Evolutionary conservation across 768 basidiomycete species (phyloP).

Genomic region (Leucocoprinus sp.): DNA sequence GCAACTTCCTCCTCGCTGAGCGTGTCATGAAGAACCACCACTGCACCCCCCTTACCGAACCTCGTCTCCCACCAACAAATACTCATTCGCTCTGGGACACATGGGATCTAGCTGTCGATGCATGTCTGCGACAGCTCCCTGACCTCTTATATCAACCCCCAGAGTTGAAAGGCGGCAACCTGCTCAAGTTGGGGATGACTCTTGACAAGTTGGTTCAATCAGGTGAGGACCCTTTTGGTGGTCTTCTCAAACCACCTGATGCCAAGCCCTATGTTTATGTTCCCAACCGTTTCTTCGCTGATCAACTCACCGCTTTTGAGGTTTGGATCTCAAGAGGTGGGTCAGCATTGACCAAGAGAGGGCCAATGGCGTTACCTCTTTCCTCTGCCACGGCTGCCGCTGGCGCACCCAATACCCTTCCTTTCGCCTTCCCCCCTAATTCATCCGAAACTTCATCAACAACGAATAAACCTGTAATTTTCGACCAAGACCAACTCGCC

Average conservation of each 20-base stretch:
- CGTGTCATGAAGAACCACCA: slow-evolving; percentile 97
- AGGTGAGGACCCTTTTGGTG: slow-evolving; percentile 19
- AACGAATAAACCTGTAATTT: neutral
- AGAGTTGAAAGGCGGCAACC: slow-evolving; percentile 7
- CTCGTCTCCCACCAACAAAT: slow-evolving; percentile 90
- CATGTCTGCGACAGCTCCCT: slow-evolving; percentile 89
- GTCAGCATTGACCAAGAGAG: slow-evolving; percentile 70
- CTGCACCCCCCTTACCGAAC: slow-evolving; percentile 92
- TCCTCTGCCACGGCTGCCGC: neutral
- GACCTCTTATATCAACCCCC: slow-evolving; percentile 42
- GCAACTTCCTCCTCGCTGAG: slow-evolving; percentile 95
- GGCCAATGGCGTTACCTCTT: slow-evolving; percentile 61
- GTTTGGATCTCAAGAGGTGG: slow-evolving; percentile 97
- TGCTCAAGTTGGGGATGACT: slow-evolving; percentile 22
- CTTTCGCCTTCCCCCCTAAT: neutral
- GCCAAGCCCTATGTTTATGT: slow-evolving; percentile 62
- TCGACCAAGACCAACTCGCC: slow-evolving; percentile 14
- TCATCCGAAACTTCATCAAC: neutral
- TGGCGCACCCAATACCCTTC: neutral
- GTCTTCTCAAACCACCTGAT: slow-evolving; percentile 18
- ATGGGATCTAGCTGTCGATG: slow-evolving; percentile 96
- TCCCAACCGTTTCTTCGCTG: slow-evolving; percentile 88
- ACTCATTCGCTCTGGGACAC: slow-evolving; percentile 95
- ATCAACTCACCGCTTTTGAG: slow-evolving; percentile 95
- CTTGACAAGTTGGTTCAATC: slow-evolving; percentile 33